Percentiles rank a stretch among this genome's conserved stretches.
phyloP scores from a whole-genome alignment of 805 yeast genomes.

The Candida vartiovaarae region DNA sequence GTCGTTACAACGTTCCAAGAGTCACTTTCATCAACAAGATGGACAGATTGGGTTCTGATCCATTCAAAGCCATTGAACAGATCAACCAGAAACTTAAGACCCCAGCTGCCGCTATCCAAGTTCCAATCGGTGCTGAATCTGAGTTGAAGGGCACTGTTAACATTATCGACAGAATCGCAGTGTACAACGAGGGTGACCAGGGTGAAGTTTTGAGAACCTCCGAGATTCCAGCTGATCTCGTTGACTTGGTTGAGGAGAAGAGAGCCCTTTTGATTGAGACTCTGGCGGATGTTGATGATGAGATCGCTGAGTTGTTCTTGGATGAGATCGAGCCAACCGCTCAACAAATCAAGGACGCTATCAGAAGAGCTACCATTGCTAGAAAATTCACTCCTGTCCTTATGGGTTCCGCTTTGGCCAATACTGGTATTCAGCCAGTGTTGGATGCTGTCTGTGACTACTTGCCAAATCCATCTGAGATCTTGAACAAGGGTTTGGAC shows the following conservation, averaged over 20 bases:
- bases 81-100: slow-evolving; percentile 79
- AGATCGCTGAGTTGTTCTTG: slow-evolving; percentile 85
- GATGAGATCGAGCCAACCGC: slow-evolving; percentile 85
- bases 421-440: slow-evolving; percentile 92
- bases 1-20: slow-evolving; percentile 95
- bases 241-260: slow-evolving; percentile 82
- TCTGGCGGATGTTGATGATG: slow-evolving; percentile 96
- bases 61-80: slow-evolving; percentile 92
- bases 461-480: slow-evolving; percentile 92
- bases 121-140: slow-evolving; percentile 92
- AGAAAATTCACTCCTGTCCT: slow-evolving; percentile 98
- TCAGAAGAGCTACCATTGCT: slow-evolving; percentile 91
- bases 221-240: slow-evolving; percentile 73
- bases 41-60: slow-evolving; percentile 99
- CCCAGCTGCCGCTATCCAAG: slow-evolving; percentile 96
- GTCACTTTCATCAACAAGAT: slow-evolving; percentile 94
- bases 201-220: slow-evolving; percentile 73
- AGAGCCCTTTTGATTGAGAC: slow-evolving; percentile 83
- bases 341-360: slow-evolving; percentile 80
- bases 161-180: slow-evolving; percentile 78
- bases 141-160: slow-evolving; percentile 85
- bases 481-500: slow-evolving; percentile 85
- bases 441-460: slow-evolving; percentile 94
- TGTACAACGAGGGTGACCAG: slow-evolving; percentile 83
- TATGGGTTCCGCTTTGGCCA: slow-evolving; percentile 98